phyloP scores from a whole-genome alignment of 148 eudicot species.

The Suaeda aralocaspica region DNA sequence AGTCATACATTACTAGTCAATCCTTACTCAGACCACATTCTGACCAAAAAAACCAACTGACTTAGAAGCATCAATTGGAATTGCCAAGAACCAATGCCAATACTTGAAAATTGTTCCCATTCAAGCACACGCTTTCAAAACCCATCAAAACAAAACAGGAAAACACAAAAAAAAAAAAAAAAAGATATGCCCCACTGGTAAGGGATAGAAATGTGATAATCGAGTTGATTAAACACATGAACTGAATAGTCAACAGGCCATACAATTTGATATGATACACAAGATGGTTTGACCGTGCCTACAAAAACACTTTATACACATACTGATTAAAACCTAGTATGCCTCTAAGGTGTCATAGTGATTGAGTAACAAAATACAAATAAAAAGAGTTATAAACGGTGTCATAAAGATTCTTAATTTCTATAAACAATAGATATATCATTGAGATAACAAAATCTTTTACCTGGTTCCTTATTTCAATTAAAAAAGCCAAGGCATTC shows the following conservation, averaged over 20 bases:
- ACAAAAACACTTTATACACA: no score
- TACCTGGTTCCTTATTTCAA: no score
- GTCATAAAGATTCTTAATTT: neutral
- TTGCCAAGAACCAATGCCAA: no score
- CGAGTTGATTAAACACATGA: neutral
- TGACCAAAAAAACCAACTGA: neutral
- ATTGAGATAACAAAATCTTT: no score
- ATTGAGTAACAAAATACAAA: neutral
- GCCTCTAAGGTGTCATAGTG: neutral
- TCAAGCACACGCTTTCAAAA: neutral
- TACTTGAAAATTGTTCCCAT: neutral
- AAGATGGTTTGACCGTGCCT: neutral
- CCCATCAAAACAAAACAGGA: neutral
- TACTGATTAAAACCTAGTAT: no score
- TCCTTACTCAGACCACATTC: neutral
- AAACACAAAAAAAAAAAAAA: no score
- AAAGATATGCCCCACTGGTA: neutral
- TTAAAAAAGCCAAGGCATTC: no score
- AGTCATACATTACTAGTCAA: neutral
- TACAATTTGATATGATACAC: neutral
- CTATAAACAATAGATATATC: no score
- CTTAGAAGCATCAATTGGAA: neutral
- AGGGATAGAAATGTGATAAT: neutral
- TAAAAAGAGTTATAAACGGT: neutral
- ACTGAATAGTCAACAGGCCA: neutral